Evolutionary conservation across 2,329 filamentous ascomycete species (phyloP).

Genomic region (Ceratocystis lukuohia): DNA sequence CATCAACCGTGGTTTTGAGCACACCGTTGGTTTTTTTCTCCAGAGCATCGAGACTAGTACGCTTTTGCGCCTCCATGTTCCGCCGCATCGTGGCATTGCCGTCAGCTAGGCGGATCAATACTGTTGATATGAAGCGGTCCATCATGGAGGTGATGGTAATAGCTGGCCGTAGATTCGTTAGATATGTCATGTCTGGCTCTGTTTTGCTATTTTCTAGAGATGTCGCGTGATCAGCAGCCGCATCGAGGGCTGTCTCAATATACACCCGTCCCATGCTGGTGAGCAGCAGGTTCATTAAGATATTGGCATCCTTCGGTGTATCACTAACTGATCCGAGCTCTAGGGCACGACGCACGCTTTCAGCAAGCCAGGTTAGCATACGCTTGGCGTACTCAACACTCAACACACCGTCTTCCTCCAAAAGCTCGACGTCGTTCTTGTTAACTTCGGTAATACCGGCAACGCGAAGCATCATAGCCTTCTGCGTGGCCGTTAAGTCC

Average conservation of each 20-base stretch:
- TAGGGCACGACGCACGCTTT: conserved; percentile 79
- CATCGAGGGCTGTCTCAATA: conserved; percentile 53
- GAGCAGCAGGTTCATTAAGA: conserved; percentile 70
- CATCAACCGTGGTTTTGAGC: conserved; percentile 46
- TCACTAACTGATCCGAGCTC: conserved; percentile 81
- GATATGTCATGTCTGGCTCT: conserved; percentile 77
- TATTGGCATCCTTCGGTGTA: conserved; percentile 84
- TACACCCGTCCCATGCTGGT: conserved; percentile 78
- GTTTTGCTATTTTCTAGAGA: conserved; percentile 65
- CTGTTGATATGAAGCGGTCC: conserved; percentile 79
- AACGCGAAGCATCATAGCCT: conserved; percentile 77
- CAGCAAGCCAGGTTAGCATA: conserved; percentile 95
- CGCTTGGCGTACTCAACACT: conserved; percentile 83
- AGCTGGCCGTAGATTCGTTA: conserved; percentile 63
- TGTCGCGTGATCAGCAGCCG: conserved; percentile 58
- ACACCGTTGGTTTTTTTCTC: conserved; percentile 66
- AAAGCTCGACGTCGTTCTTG: conserved; percentile 78
- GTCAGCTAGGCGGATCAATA: conserved; percentile 78
- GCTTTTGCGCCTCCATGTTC: conserved; percentile 75
- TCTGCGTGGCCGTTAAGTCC: conserved; percentile 76
- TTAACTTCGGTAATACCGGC: conserved; percentile 68
- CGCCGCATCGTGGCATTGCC: conserved; percentile 80
- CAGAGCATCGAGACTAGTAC: conserved; percentile 57
- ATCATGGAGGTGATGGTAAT: conserved; percentile 87
- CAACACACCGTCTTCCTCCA: conserved; percentile 75